These are phyloP conservation scores for Magnaporthales sp. DNA, from an alignment of 2,329 filamentous ascomycete species.

Conservation along the genomic window DNA sequence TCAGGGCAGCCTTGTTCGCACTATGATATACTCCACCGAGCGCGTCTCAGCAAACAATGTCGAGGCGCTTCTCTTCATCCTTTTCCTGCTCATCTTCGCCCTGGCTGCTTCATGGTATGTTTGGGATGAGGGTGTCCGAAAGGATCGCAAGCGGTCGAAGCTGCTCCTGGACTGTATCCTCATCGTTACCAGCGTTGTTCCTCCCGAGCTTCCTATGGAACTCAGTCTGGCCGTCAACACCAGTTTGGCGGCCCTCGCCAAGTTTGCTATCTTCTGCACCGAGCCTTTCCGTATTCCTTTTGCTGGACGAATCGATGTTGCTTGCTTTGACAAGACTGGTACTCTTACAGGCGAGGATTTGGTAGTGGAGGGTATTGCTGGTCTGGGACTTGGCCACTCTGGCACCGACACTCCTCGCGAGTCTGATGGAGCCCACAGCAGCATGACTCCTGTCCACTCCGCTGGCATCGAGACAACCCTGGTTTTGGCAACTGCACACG, in stretches of 20 bases:
- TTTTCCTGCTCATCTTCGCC: slow-evolving; percentile 93
- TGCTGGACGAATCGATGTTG: slow-evolving; percentile 88
- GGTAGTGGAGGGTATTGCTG: slow-evolving; percentile 93
- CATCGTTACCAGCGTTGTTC: slow-evolving; percentile 95
- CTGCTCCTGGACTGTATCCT: slow-evolving; percentile 94
- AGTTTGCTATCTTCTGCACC: slow-evolving; percentile 96
- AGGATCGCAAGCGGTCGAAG: slow-evolving; percentile 95
- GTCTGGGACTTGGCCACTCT: slow-evolving; percentile 63
- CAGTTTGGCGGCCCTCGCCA: slow-evolving; percentile 86
- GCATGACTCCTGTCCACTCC: slow-evolving; percentile 62
- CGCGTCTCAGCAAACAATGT: slow-evolving; percentile 97
- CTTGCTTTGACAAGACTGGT: slow-evolving; percentile 98
- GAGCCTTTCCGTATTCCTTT: slow-evolving; percentile 98
- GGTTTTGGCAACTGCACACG: slow-evolving; percentile 90
- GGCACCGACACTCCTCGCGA: slow-evolving; percentile 59
- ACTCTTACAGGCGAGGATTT: slow-evolving; percentile 94
- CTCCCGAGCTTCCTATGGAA: slow-evolving; percentile 98
- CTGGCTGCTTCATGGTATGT: slow-evolving; percentile 98
- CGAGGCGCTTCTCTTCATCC: slow-evolving; percentile 92
- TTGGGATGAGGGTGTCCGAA: slow-evolving; percentile 91
- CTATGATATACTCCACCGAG: slow-evolving; percentile 99
- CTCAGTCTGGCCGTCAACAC: slow-evolving; percentile 96
- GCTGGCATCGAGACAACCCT: slow-evolving; percentile 77
- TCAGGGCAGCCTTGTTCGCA: slow-evolving; percentile 92
- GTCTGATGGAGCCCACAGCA: slow-evolving; percentile 73